Percentiles rank a stretch among this genome's conserved stretches.
Evolutionary conservation across 768 basidiomycete genomes (phyloP).

Genomic region (Mycena filopes): DNA sequence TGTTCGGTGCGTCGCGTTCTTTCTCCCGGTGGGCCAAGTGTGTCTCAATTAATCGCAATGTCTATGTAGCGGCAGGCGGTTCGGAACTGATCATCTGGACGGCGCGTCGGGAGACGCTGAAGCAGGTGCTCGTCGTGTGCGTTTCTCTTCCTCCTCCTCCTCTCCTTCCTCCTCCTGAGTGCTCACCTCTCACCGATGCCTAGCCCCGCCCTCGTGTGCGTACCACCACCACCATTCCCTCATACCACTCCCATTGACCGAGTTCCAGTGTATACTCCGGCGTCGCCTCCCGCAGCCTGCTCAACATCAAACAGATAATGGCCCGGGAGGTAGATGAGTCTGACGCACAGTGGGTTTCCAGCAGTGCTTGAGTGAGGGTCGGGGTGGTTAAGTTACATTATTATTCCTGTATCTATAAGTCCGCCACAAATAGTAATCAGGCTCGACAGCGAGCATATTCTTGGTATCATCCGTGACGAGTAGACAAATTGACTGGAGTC

Average conservation of each 20-base stretch:
- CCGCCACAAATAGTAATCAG: no score
- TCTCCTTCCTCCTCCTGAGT: background rate
- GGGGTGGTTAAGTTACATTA: no score
- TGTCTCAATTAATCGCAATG: no score
- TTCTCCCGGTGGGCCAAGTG: no score
- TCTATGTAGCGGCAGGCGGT: constrained; percentile 14
- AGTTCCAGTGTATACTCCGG: constrained; percentile 6
- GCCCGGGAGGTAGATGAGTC: background rate
- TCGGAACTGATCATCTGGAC: constrained; percentile 17
- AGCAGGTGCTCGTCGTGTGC: constrained; percentile 19
- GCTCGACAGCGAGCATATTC: no score
- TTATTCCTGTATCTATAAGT: no score
- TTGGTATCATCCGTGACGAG: no score
- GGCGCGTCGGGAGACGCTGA: constrained; percentile 9
- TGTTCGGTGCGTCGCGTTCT: background rate
- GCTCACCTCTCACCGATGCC: background rate
- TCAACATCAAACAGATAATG: constrained; percentile 18
- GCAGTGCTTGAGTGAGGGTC: no score
- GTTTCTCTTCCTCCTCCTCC: background rate
- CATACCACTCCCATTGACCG: no score
- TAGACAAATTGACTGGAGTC: no score
- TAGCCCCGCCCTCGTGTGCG: constrained; percentile 20
- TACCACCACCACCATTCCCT: background rate
- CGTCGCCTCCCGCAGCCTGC: constrained; percentile 1
- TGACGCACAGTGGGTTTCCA: no score